Conservation (phyloP, 441 rosid species). For the Populus trichocarpa region DNA sequence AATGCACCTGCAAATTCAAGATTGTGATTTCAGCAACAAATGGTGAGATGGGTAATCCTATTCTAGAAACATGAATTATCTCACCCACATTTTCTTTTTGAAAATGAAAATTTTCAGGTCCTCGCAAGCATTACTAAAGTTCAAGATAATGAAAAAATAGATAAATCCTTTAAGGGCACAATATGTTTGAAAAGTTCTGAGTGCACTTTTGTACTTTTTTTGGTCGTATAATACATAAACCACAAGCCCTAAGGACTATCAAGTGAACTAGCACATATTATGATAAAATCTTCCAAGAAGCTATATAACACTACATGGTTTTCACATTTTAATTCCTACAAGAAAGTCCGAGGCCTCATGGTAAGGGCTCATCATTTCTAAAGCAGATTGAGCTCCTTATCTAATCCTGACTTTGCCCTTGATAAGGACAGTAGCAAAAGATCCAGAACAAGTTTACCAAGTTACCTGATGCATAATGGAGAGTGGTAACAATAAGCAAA, state of each 20-base stretch:
- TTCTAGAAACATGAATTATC: neutral
- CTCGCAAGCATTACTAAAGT: neutral
- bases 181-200: neutral
- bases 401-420: neutral
- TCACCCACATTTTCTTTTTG: neutral
- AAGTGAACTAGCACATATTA: neutral
- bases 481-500: slow-evolving; percentile 41
- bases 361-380: neutral
- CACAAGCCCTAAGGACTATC: neutral
- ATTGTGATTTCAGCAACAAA: slow-evolving; percentile 15
- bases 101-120: neutral
- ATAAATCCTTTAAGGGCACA: neutral
- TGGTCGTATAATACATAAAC: neutral
- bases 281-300: neutral
- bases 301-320: neutral
- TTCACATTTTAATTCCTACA: neutral
- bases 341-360: neutral
- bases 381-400: neutral
- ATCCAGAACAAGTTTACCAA: neutral
- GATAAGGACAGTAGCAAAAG: neutral
- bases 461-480: slow-evolving; percentile 49
- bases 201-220: neutral
- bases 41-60: slow-evolving; percentile 2
- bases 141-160: neutral
- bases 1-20: slow-evolving; percentile 56